Evolutionary conservation across 1,284 basidiomycete species (phyloP).

Genomic region (Ceratobasidium theobromae): DNA sequence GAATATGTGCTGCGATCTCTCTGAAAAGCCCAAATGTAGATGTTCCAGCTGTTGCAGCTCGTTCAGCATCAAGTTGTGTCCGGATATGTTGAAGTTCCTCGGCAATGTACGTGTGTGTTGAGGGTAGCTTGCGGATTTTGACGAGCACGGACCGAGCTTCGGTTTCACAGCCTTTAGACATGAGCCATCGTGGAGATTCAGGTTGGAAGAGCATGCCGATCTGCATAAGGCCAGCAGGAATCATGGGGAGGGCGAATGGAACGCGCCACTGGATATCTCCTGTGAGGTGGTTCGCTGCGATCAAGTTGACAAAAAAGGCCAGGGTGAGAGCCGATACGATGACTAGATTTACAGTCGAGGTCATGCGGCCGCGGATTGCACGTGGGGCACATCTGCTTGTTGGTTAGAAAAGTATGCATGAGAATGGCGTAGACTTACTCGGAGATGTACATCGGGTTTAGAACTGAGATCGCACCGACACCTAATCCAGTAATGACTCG

Average conservation of each 20-base stretch:
- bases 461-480: constrained; percentile 65
- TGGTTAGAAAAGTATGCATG: not conserved
- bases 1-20: constrained; percentile 66
- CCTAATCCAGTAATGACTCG: constrained; percentile 70
- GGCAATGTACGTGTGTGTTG: constrained; percentile 49
- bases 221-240: constrained; percentile 74
- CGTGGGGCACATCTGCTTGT: constrained; percentile 57
- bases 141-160: constrained; percentile 46
- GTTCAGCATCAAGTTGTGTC: constrained; percentile 40
- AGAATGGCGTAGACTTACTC: constrained; percentile 48
- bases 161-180: constrained; percentile 44
- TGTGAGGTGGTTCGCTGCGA: constrained; percentile 35
- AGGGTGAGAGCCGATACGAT: constrained; percentile 75
- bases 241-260: constrained; percentile 73
- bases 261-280: constrained; percentile 65
- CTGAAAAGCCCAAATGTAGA: constrained; percentile 41
- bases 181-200: constrained; percentile 47
- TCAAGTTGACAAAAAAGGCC: constrained; percentile 69
- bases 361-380: constrained; percentile 66
- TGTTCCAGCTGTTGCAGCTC: not conserved
- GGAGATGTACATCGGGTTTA: constrained; percentile 73
- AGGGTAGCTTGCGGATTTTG: constrained; percentile 48
- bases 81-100: constrained; percentile 53
- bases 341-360: constrained; percentile 80
- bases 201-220: constrained; percentile 56